Conservation (phyloP, 257 asterid genomes). For the Craterostigma plantagineum region DNA sequence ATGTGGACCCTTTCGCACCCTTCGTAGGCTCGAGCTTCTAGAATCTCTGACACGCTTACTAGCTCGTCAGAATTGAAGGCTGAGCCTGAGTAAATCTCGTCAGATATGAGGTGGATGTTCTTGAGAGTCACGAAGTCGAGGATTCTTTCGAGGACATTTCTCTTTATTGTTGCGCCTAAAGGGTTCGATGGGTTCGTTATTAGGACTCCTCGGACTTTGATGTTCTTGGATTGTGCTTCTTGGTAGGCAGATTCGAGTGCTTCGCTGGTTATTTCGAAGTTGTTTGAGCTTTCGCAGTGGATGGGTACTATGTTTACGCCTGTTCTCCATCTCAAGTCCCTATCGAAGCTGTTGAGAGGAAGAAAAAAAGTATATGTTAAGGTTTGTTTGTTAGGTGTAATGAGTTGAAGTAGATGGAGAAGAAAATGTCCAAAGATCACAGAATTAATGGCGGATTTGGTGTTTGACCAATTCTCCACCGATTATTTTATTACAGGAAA, state of each 20-base stretch:
- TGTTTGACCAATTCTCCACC: neutral
- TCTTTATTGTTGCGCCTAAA: constrained; percentile 2
- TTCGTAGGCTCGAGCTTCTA: neutral
- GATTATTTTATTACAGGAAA: no score
- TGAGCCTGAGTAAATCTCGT: constrained; percentile 10
- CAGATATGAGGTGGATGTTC: constrained; percentile 9
- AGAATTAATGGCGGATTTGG: no score
- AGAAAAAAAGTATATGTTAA: neutral
- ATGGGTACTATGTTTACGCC: constrained; percentile 17
- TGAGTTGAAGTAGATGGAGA: no score
- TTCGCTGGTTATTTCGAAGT: constrained; percentile 6
- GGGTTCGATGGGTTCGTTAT: constrained; percentile 10
- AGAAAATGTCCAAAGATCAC: no score
- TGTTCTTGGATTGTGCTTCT: neutral
- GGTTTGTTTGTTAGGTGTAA: no score
- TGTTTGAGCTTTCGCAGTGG: constrained; percentile 5
- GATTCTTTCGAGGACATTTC: neutral
- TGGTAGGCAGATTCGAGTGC: constrained; percentile 6
- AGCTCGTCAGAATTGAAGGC: constrained; percentile 4
- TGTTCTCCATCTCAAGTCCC: constrained; percentile 33
- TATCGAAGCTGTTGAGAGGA: constrained; percentile 15
- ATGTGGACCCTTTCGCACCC: constrained; percentile 6
- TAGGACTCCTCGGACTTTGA: constrained; percentile 8
- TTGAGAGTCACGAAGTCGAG: constrained; percentile 4
- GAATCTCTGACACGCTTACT: constrained; percentile 6